Evolutionary conservation across 2,329 filamentous ascomycete species (phyloP).

Genomic region (Neofusicoccum ribis): DNA sequence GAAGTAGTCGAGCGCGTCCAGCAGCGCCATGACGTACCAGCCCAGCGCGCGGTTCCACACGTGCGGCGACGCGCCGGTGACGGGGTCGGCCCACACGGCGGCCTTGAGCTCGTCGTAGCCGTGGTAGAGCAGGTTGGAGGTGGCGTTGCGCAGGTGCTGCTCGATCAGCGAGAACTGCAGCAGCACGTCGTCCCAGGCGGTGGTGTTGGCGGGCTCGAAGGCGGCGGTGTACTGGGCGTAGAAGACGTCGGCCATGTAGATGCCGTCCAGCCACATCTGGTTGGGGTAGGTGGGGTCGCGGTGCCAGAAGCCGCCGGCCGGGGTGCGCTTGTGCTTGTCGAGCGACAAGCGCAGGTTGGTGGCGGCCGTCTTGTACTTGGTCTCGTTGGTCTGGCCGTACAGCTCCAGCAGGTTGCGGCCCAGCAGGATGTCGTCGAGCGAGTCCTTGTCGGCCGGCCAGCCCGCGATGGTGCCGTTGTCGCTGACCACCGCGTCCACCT

Average conservation of each 20-base stretch:
- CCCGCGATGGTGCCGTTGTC: slow-evolving; percentile 43
- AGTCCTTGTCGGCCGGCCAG: slow-evolving; percentile 33
- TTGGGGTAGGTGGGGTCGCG: slow-evolving; percentile 16
- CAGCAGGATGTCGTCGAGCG: slow-evolving; percentile 52
- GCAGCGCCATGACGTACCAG: slow-evolving; percentile 41
- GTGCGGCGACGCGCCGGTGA: slow-evolving; percentile 37
- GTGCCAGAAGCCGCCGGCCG: slow-evolving; percentile 58
- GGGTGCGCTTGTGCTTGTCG: slow-evolving; percentile 51
- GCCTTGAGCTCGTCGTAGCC: slow-evolving; percentile 38
- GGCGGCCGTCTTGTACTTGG: slow-evolving; percentile 53
- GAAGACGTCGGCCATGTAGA: slow-evolving; percentile 44
- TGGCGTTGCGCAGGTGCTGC: slow-evolving; percentile 35
- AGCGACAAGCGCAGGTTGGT: slow-evolving; percentile 49
- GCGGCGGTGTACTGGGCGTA: slow-evolving; percentile 41
- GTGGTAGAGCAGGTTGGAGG: slow-evolving; percentile 35
- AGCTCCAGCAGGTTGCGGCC: slow-evolving; percentile 55
- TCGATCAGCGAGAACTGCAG: slow-evolving; percentile 39
- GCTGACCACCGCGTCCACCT: slow-evolving; percentile 51
- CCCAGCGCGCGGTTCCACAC: slow-evolving; percentile 41
- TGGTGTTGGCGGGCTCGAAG: slow-evolving; percentile 39
- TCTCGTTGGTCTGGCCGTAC: slow-evolving; percentile 45
- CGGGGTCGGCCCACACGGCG: slow-evolving; percentile 37
- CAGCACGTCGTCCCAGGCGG: slow-evolving; percentile 47
- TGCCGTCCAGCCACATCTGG: slow-evolving; percentile 54
- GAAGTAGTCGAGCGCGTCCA: slow-evolving; percentile 53